Evolutionary conservation across 2,329 filamentous ascomycete genomes (phyloP), one percentile per base, ranked within the genome.

Genomic region (Exophiala aquamarina): DNA sequence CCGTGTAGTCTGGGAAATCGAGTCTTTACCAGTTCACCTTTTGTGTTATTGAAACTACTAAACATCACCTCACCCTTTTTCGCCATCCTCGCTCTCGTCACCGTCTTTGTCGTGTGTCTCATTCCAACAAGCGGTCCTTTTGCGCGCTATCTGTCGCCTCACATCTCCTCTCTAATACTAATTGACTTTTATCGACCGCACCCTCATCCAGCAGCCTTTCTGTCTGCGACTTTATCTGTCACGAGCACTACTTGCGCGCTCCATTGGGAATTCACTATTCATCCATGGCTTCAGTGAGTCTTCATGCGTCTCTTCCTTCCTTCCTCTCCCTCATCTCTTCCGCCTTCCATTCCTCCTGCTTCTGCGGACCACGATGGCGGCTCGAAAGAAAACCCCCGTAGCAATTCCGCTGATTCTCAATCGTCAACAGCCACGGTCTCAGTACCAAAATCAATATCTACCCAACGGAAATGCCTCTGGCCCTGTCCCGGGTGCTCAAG

Each of bases 281-380:
- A 61, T 61, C 55, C 64, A 74, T 74, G 71, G 70, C 71, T 72
- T 73, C 71, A 63, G 71, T 74, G 63, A 62, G 71, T 71, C 34
- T 45, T 49, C 45, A 38, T 37, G 26, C 47, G 29, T 44, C 33
- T 53, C 54, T 34, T 14, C 5, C 49, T 48, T 54, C 55, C 43
- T 41, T 50, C 44, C 49, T 49, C 44, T 50, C 38, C 28, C 44
- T 41, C 23, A 36, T 41, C 45, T 18, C 49, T 17, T 36, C 49
- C 48, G 49, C 73, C 68, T 70, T 43, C 41, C 26, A 36, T 39
- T 44, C 19, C 50, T 18, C 33, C 48, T 48, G 49, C 73, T 68
- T 70, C 58, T 67, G 59, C 62, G 23, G 11, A 26, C 23, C 63
- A 65, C 47, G 66, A 70, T 65, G 68, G 66, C 59, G 65, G 66